Base-by-base conservation (phyloP, 2,329 filamentous ascomycete species). In the Apiospora aurea region DNA sequence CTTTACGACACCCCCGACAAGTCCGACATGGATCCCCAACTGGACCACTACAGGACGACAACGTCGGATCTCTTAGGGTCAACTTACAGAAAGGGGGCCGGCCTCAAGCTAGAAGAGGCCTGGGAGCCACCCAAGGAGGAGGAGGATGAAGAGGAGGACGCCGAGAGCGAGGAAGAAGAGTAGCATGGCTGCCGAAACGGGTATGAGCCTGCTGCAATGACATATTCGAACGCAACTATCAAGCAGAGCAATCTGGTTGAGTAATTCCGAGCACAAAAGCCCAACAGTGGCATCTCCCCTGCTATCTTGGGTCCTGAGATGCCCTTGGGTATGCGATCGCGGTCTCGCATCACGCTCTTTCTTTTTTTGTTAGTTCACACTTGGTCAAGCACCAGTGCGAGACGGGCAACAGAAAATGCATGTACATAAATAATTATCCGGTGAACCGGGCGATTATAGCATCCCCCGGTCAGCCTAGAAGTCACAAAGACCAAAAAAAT, bases 61-160 rank as follows among this genome's bases (percentile, higher is more conserved):
- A 85, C 89, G 71, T 86, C 85, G 47, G 85, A 86, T 38, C 80
- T 93, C 24, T 81, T 91, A 67, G 87, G 87, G 34, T 82, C 87
- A 10, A 80, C 84, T 1, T 86, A 85, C 75, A 82, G 84, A 3
- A 85, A 84, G 24, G 93, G 93, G 72, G 94, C 94, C 80, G 93
- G 93, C 0, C 83, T 96, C 75, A 96, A 95, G 80, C 84, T 96
- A 4, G 93, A 96, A 81, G 93, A 95, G 80, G 93, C 93, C 0
- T 96, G 88, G 93, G 92, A 90, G 80, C 93, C 87, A 24, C 92
- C 91, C 0, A 86, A 86, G 13, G 82, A 84, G 2, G 84, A 87
- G 41, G 88, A 89, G 61, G 86, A 87, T 44, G 88, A 89, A 53
- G 86, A 89, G 66, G 86, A 88, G 6, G 90, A 91, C 26, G 89